Percentiles rank a stretch among this genome's conserved stretches.
These are phyloP conservation scores for Guadua angustifolia DNA, from an alignment of 176 grass and related monocot species.

Conservation along the genomic window DNA sequence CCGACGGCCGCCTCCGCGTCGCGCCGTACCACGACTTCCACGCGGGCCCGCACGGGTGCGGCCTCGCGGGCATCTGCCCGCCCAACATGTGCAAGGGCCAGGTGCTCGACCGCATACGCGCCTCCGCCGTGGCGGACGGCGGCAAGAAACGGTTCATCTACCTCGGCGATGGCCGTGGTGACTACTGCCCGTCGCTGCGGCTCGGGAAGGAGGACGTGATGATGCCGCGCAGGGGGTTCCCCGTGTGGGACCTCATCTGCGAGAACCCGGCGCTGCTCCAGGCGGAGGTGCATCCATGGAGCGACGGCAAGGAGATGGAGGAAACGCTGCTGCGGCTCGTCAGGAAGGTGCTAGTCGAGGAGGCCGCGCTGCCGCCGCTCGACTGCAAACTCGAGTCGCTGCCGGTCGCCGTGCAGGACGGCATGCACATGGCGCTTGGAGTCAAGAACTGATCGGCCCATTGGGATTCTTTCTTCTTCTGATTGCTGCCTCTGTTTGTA, in stretches of 20 bases:
- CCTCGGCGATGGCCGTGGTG: slow-evolving; percentile 81
- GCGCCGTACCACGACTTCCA: slow-evolving; percentile 63
- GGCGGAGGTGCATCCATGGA: slow-evolving; percentile 80
- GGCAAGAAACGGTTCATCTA: slow-evolving; percentile 67
- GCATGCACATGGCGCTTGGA: slow-evolving; percentile 58
- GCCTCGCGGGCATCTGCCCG: slow-evolving; percentile 59
- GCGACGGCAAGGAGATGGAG: slow-evolving; percentile 59
- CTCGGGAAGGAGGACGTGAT: slow-evolving; percentile 61
- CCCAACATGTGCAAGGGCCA: slow-evolving; percentile 96
- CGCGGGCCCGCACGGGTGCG: slow-evolving; percentile 64
- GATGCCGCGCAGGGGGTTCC: slow-evolving; percentile 75
- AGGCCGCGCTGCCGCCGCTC: not conserved
- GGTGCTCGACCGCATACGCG: slow-evolving; percentile 62
- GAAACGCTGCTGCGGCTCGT: slow-evolving; percentile 62
- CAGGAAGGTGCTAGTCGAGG: slow-evolving; percentile 42
- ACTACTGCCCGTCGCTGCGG: slow-evolving; percentile 79
- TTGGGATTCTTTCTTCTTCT: not conserved
- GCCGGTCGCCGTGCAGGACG: slow-evolving; percentile 52
- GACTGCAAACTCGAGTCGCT: slow-evolving; percentile 69
- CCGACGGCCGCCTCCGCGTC: slow-evolving; percentile 66
- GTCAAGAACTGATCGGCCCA: slow-evolving; percentile 55
- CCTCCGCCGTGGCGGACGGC: not conserved
- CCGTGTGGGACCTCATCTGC: slow-evolving; percentile 78
- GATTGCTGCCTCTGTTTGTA: not conserved
- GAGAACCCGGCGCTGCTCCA: slow-evolving; percentile 55